Evolutionary conservation across 2,329 filamentous ascomycete species (phyloP).

Genomic region (Fusarium sp.): DNA sequence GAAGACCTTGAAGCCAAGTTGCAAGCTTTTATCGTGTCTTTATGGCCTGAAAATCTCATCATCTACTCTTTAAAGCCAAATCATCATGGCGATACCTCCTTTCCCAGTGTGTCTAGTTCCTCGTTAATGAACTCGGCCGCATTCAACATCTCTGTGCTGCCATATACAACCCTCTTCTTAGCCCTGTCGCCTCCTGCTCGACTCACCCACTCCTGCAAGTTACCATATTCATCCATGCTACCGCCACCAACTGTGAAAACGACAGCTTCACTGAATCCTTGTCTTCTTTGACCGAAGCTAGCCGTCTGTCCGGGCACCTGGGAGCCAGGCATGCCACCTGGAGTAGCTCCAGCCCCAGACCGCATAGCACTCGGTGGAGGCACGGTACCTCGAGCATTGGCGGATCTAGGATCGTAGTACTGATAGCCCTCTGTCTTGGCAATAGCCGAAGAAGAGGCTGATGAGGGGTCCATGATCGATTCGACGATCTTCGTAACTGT

Average conservation of each 20-base stretch:
- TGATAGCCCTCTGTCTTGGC: slow-evolving; percentile 96
- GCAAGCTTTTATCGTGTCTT: not conserved
- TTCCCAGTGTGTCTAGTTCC: slow-evolving; percentile 70
- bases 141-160: slow-evolving; percentile 85
- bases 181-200: slow-evolving; percentile 74
- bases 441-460: slow-evolving; percentile 89
- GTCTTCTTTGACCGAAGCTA: slow-evolving; percentile 88
- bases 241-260: slow-evolving; percentile 97
- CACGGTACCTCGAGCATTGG: slow-evolving; percentile 91
- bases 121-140: slow-evolving; percentile 72
- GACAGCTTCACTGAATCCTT: slow-evolving; percentile 88
- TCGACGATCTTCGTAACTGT: slow-evolving; percentile 98
- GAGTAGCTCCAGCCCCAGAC: slow-evolving; percentile 53
- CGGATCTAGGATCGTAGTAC: slow-evolving; percentile 94
- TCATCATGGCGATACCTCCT: slow-evolving; percentile 58
- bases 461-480: slow-evolving; percentile 94
- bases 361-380: slow-evolving; percentile 76
- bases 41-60: slow-evolving; percentile 15
- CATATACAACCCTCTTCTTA: slow-evolving; percentile 88
- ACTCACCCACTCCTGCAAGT: slow-evolving; percentile 94
- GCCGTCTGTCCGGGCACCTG: slow-evolving; percentile 73
- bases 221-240: slow-evolving; percentile 99
- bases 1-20: not conserved
- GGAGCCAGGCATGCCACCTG: slow-evolving; percentile 61
- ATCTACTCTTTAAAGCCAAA: slow-evolving; percentile 27